phyloP scores from a whole-genome alignment of 495 filamentous ascomycete genomes.

The Annulohypoxylon moriforme region DNA sequence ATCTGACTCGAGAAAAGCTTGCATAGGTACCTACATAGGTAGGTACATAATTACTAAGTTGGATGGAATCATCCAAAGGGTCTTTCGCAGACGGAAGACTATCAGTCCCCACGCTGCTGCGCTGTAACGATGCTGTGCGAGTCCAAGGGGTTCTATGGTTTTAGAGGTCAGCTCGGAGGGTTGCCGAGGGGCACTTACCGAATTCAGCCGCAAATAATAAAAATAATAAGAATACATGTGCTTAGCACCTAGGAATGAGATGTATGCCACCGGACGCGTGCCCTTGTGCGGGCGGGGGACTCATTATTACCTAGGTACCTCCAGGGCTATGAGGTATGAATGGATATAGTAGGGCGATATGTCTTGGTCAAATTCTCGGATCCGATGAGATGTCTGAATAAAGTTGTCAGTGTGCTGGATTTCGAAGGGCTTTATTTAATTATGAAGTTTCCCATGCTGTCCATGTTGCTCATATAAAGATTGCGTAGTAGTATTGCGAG shows the following conservation, averaged over 20 bases:
- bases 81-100: conserved; percentile 7
- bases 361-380: conserved; percentile 39
- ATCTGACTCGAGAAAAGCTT: too few relatives aligned
- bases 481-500: conserved; percentile 25
- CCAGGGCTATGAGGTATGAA: too few relatives aligned
- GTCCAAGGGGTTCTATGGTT: conserved; percentile 21
- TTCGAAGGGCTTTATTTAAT: background rate
- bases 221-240: conserved; percentile 13
- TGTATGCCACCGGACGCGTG: conserved; percentile 11
- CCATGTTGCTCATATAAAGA: background rate
- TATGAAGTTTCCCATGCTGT: background rate
- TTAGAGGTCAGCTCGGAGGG: conserved; percentile 10
- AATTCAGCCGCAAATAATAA: conserved; percentile 45
- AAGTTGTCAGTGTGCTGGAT: background rate
- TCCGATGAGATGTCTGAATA: conserved; percentile 7
- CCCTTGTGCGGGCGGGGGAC: background rate
- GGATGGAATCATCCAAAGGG: conserved; percentile 1
- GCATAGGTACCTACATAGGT: too few relatives aligned
- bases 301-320: background rate
- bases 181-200: conserved; percentile 25
- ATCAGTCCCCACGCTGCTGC: conserved; percentile 14
- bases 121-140: conserved; percentile 24
- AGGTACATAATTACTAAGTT: too few relatives aligned
- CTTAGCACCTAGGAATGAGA: conserved; percentile 1
- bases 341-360: conserved; percentile 28